Percentiles rank a stretch among this genome's conserved stretches.
Evolutionary conservation across 106 monocot genomes (phyloP).

Genomic region (Amphibolis antarctica): DNA sequence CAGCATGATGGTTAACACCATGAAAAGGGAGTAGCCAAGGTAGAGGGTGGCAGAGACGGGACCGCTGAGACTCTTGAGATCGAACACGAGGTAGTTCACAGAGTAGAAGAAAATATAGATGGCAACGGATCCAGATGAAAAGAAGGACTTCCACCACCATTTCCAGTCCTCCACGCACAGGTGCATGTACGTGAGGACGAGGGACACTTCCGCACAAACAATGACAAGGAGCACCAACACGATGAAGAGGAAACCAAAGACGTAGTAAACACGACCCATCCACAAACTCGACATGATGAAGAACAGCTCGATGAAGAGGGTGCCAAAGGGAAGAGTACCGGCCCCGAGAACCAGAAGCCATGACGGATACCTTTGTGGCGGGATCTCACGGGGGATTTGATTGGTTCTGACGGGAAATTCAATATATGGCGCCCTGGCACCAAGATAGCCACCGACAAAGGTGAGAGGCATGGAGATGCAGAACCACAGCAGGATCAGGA

Average conservation of each 20-base stretch:
- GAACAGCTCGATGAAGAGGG: conserved; percentile 30
- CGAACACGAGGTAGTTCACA: conserved; percentile 23
- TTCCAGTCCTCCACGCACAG: conserved; percentile 25
- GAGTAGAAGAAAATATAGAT: conserved; percentile 24
- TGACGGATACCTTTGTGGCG: conserved; percentile 15
- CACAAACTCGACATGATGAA: conserved; percentile 27
- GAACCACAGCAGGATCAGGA: conserved; percentile 25
- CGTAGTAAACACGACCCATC: conserved; percentile 29
- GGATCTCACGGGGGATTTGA: conserved; percentile 19
- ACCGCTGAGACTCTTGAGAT: conserved; percentile 22
- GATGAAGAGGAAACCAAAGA: conserved; percentile 22
- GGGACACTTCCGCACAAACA: conserved; percentile 25
- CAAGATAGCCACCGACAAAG: conserved; percentile 15
- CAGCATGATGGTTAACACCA: conserved; percentile 23
- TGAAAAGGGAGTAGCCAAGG: conserved; percentile 28
- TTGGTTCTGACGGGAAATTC: conserved; percentile 24
- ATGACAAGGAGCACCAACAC: conserved; percentile 20
- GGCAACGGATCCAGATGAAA: conserved; percentile 23
- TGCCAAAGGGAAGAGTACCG: conserved; percentile 21
- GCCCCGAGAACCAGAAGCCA: conserved; percentile 21
- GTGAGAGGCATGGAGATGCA: conserved; percentile 29
- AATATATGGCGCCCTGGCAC: conserved; percentile 13
- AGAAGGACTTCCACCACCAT: conserved; percentile 35
- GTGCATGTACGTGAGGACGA: conserved; percentile 27
- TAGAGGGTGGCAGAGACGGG: conserved; percentile 22